Percentiles rank a stretch among this genome's conserved stretches.
Conservation (phyloP, 108 stramenopile species). For the Hondaea fermentalgiana region DNA sequence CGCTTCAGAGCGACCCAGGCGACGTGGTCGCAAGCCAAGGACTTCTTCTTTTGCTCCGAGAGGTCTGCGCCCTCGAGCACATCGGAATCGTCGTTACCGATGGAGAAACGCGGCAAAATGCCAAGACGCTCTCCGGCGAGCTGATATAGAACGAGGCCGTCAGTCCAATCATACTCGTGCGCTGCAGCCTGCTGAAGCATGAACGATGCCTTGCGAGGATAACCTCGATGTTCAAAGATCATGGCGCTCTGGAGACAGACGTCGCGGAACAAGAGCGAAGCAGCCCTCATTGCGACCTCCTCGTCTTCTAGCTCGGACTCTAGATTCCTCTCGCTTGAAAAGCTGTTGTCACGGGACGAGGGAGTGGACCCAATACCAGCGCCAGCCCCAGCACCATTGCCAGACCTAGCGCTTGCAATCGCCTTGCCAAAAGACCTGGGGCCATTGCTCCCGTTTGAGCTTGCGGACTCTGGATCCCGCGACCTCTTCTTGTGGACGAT, state of each 20-base stretch:
- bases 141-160: not conserved
- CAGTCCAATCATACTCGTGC: not conserved
- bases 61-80: not conserved
- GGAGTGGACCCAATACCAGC: too few species aligned
- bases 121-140: not conserved
- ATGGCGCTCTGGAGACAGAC: not conserved
- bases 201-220: not conserved
- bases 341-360: too few species aligned
- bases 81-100: not conserved
- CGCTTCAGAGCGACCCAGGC: not conserved
- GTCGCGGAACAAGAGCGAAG: not conserved
- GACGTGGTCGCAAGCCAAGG: not conserved
- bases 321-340: not conserved
- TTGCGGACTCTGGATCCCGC: not conserved
- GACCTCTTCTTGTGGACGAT: not conserved
- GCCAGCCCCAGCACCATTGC: too few species aligned
- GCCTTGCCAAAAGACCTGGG: too few species aligned
- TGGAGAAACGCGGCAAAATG: not conserved
- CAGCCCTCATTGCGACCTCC: not conserved
- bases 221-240: not conserved
- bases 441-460: not conserved
- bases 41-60: not conserved
- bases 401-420: too few species aligned
- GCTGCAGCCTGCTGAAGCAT: not conserved
- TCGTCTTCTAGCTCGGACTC: not conserved